Base-by-base conservation (phyloP, 176 grass and related monocot genomes). In the Paspalum vaginatum region DNA sequence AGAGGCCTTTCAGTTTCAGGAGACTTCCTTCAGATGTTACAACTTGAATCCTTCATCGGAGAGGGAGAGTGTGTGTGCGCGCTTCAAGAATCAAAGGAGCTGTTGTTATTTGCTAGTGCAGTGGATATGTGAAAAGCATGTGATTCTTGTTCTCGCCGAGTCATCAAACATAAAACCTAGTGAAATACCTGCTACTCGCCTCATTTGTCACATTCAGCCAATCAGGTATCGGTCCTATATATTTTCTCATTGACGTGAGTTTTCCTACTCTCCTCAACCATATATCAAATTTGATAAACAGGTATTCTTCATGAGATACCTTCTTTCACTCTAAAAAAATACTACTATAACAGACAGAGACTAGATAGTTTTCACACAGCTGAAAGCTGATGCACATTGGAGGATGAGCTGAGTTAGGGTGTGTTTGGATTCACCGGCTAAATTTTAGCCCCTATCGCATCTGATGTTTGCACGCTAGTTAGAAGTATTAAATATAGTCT, bases 181-280 rank as follows among this genome's bases (percentile, higher is more conserved):
- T 74, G 84, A 67, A 58, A 59, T 65, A 24, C 51, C 68, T 58
- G 25, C 24, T 25, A 38, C 75, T 77, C 50, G 63, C 17, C 20
- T 18, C 8, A 17, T 51, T 60, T 69, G 26, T 27, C 64, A 42
- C 55, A 45, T 44, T 58, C 41, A 38, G 18, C 41, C 11, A 50
- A 47, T 4, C 41, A 32, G 66, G 11, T 68, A 60, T 68, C 18
- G 37, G 50, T 56, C 21, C 3, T 21, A 60, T 60, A 32, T 9
- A 21, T 58, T 8, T 47, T 25, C 66, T 78, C n/a, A 51, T 14
- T 65, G 76, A 11, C 41, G 37, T 58, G 6, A 39, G 25, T 41
- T 25, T 82, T 56, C 5, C 57, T 53, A n/a, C 43, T 40, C 25
- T 54, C 32, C 38, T 75, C 1, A 54, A 9, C 24, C 40, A 64